phyloP scores from a whole-genome alignment of 495 filamentous ascomycete species.

The Darksidea phi region DNA sequence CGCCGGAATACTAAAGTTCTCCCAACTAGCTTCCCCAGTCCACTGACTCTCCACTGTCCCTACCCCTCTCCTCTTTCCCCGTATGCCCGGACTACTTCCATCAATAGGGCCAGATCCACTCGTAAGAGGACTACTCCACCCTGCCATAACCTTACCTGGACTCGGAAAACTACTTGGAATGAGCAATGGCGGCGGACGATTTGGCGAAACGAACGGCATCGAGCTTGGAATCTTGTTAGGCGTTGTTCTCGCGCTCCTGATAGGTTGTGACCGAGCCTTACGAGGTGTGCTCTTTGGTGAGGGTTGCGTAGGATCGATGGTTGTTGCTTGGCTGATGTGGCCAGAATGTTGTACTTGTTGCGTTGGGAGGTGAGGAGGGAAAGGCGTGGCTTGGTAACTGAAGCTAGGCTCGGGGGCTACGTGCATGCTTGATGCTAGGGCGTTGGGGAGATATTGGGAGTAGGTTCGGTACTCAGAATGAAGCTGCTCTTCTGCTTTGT shows the following conservation, averaged over 20 bases:
- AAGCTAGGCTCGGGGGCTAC: neutral
- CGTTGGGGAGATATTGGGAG: constrained; percentile 11
- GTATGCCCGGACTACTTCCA: neutral
- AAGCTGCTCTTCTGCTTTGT: constrained; percentile 22
- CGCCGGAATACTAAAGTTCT: constrained; percentile 30
- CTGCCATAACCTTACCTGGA: constrained; percentile 2
- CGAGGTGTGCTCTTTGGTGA: neutral
- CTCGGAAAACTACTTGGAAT: constrained; percentile 29
- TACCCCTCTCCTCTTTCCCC: neutral
- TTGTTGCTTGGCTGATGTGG: constrained; percentile 27
- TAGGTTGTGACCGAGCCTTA: neutral
- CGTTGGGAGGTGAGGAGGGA: neutral
- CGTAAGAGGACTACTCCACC: constrained; percentile 11
- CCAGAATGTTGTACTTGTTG: neutral
- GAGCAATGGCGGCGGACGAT: constrained; percentile 13
- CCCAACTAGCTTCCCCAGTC: constrained; percentile 2
- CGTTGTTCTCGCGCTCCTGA: constrained; percentile 2
- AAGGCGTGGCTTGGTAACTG: constrained; percentile 26
- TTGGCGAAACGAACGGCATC: constrained; percentile 14
- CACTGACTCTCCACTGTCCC: neutral
- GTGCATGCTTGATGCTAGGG: constrained; percentile 19
- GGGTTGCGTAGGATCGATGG: constrained; percentile 17
- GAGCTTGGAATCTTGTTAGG: constrained; percentile 7
- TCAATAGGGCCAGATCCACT: neutral
- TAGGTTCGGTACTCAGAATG: constrained; percentile 19